Percentiles rank a stretch among this genome's conserved stretches.
phyloP scores from a whole-genome alignment of 169 alveolate genomes.

The Cryptosporidium ryanae region DNA sequence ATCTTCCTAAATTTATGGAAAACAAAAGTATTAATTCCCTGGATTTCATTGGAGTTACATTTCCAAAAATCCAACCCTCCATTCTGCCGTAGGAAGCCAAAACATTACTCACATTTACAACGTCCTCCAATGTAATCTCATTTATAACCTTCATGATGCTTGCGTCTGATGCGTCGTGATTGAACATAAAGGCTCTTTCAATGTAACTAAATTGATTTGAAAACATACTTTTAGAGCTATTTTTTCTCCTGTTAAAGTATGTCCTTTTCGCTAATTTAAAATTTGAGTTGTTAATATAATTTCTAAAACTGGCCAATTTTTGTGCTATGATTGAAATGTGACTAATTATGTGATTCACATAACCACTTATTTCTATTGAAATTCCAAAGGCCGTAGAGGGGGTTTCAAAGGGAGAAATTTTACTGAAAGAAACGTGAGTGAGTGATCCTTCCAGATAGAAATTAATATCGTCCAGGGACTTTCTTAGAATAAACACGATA shows the following conservation, averaged over 20 bases:
- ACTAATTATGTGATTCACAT: not conserved
- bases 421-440: not conserved
- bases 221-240: not conserved
- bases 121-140: slow-evolving; percentile 3
- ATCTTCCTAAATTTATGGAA: slow-evolving; percentile 50
- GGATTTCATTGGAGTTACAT: slow-evolving; percentile 33
- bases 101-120: slow-evolving; percentile 4
- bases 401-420: slow-evolving; percentile 12
- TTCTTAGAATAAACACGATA: slow-evolving; percentile 5
- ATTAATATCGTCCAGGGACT: slow-evolving; percentile 23
- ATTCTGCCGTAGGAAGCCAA: slow-evolving; percentile 20
- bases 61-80: slow-evolving; percentile 39
- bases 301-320: not conserved
- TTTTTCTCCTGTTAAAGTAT: not conserved
- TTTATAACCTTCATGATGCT: not conserved
- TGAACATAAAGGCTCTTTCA: not conserved
- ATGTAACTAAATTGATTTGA: slow-evolving; percentile 21
- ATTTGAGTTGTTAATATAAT: slow-evolving; percentile 5
- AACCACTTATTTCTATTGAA: not conserved
- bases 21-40: slow-evolving; percentile 52
- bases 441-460: slow-evolving; percentile 4
- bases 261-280: not conserved
- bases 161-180: slow-evolving; percentile 6
- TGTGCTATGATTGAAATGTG: slow-evolving; percentile 21
- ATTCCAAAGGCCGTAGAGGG: slow-evolving; percentile 25